Base-by-base conservation (phyloP, 208 protist genomes). In the Polymyxa betae region DNA sequence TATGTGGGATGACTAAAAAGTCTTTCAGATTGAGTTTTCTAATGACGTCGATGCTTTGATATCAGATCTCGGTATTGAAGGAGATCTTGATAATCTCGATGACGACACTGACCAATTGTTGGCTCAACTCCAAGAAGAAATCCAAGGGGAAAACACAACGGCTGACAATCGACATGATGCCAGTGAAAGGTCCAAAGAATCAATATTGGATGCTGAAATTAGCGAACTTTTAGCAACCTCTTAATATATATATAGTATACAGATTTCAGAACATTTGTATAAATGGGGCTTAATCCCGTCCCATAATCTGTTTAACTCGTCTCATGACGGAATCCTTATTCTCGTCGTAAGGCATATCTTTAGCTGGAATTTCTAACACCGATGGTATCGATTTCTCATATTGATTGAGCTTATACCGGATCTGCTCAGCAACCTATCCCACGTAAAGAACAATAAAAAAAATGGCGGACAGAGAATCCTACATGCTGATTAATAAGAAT, bases 261-360 rank as follows among this genome's bases (percentile, higher is more conserved):
- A n/a, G n/a, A n/a, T n/a, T n/a, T n/a, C n/a, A n/a, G n/a, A n/a
- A n/a, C n/a, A n/a, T n/a, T n/a, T n/a, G n/a, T n/a, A n/a, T n/a
- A n/a, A n/a, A n/a, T n/a, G n/a, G n/a, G n/a, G n/a, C 5, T 82
- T n/a, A 82, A 43, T 82, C 72, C n/a, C 72, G 5, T 38, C 72
- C 72, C 72, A 89, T 52, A 20, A 89, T 32, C 87, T 89, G 40
- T n/a, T 64, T 89, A 29, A 89, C 87, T 40, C 87, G 87, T n/a
- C 46, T 45, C 87, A 89, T 89, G 29, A 89, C 45, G 10, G 87
- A 60, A 60, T 89, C 87, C 43, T 89, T 45, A 46, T 89, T 60
- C 87, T 89, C 87, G n/a, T 89, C 87, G 46, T 89, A 89, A 32
- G 87, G 87, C 16, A 64, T 20, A 60, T 89, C 87, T 43, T 89